Conservation (phyloP, 2,329 filamentous ascomycete species). For the Nannizzia gypsea region DNA sequence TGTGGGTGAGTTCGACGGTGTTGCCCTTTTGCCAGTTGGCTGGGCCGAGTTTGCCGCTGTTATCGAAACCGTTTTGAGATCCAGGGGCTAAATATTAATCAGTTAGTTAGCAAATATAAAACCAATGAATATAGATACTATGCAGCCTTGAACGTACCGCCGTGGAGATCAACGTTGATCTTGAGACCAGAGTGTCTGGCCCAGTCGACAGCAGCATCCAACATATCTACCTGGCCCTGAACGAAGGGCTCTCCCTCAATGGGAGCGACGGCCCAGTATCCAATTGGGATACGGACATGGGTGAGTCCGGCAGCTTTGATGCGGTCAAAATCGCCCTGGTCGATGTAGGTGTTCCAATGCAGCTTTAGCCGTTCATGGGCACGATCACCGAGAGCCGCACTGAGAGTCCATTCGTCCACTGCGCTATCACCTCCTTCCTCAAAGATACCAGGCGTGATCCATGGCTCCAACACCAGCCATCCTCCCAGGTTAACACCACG, state of each 20-base stretch:
- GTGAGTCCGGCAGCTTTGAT: conserved; percentile 49
- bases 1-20: conserved; percentile 32
- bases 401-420: conserved; percentile 48
- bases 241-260: conserved; percentile 49
- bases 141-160: conserved; percentile 37
- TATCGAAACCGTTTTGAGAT: conserved; percentile 58
- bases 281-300: conserved; percentile 49
- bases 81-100: conserved; percentile 36
- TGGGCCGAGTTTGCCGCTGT: conserved; percentile 42
- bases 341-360: conserved; percentile 51
- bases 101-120: conserved; percentile 8
- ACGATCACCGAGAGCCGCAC: conserved; percentile 38
- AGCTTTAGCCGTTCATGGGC: conserved; percentile 37
- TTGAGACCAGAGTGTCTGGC: conserved; percentile 47
- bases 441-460: conserved; percentile 53
- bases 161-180: conserved; percentile 57
- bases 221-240: conserved; percentile 47
- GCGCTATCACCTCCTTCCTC: conserved; percentile 38
- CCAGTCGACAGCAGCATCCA: conserved; percentile 49
- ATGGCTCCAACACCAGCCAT: conserved; percentile 53
- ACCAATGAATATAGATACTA: conserved; percentile 5
- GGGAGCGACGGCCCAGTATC: conserved; percentile 51
- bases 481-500: conserved; percentile 55
- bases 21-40: conserved; percentile 30
- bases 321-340: conserved; percentile 43